A percentile compares a stretch with the other conserved stretches of the same genome.
Conservation (phyloP, 305 asterid genomes). For the Ajuga reptans region DNA sequence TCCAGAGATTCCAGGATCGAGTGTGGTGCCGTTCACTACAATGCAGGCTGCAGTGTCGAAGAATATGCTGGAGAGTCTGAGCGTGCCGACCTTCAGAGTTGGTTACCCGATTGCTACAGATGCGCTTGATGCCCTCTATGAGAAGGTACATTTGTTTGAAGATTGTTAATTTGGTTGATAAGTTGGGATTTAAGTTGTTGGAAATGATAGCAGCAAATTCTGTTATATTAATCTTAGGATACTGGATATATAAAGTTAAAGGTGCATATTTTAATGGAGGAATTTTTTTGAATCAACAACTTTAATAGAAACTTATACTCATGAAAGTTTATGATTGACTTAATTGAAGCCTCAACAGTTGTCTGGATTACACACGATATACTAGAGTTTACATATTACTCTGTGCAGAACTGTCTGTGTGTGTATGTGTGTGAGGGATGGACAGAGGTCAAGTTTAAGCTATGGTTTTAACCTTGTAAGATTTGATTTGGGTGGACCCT, state of each 20-base stretch:
- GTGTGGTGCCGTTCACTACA: conserved; percentile 65
- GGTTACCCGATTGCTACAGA: conserved; percentile 69
- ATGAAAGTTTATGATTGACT: not conserved
- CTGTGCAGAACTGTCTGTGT: not conserved
- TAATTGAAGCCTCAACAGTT: not conserved
- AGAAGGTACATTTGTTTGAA: conserved; percentile 43
- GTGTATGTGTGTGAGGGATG: not conserved
- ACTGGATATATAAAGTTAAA: not conserved
- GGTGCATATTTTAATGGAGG: not conserved
- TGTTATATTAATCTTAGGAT: not conserved
- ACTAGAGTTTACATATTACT: not conserved
- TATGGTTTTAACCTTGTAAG: not conserved
- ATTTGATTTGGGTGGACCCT: not conserved
- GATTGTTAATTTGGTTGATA: not conserved
- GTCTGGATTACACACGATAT: not conserved
- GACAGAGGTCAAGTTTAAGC: not conserved
- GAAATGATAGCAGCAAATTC: not conserved
- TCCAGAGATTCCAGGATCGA: conserved; percentile 66
- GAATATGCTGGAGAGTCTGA: conserved; percentile 84
- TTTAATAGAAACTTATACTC: not conserved
- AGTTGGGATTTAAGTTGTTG: not conserved
- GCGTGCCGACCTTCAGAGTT: conserved; percentile 84
- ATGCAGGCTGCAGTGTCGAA: conserved; percentile 89
- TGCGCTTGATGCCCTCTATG: conserved; percentile 75
- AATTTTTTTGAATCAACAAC: not conserved